A percentile compares a stretch with the other conserved stretches of the same genome.
Evolutionary conservation across 352 stramenopile genomes (phyloP).

Genomic region (Salisapilia sapeloensis): DNA sequence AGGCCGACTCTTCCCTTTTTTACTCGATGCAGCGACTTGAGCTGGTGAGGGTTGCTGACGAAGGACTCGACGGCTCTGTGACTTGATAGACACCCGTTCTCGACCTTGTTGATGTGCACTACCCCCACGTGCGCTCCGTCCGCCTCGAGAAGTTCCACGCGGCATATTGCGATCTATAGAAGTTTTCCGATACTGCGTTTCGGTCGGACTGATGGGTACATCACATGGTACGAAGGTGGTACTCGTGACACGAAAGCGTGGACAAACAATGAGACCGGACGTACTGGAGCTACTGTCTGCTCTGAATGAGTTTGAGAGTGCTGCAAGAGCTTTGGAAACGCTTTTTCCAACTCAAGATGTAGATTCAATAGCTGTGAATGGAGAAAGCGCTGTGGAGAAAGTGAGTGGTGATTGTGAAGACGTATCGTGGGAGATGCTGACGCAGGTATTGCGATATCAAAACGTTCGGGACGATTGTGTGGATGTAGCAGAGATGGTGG

Average conservation of each 20-base stretch:
- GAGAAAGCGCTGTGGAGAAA: conserved; percentile 3
- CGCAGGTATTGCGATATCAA: conserved; percentile 34
- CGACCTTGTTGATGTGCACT: conserved; percentile 1
- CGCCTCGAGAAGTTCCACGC: too few species aligned
- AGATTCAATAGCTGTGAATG: conserved; percentile 3
- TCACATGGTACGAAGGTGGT: conserved; percentile 2
- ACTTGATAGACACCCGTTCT: conserved; percentile 27
- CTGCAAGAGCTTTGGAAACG: conserved; percentile 15
- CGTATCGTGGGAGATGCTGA: too few species aligned
- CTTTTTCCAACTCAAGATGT: conserved; percentile 20
- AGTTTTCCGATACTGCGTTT: conserved; percentile 1
- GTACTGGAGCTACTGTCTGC: conserved; percentile 21
- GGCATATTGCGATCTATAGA: conserved; percentile 28
- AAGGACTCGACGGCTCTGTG: conserved; percentile 45
- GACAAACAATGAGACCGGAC: conserved; percentile 6
- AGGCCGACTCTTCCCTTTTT: conserved; percentile 5
- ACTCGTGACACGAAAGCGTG: conserved; percentile 3
- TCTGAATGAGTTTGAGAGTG: conserved; percentile 44
- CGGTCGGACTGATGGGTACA: background rate
- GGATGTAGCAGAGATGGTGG: conserved; percentile 13
- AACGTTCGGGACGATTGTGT: conserved; percentile 6
- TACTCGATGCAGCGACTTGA: conserved; percentile 7
- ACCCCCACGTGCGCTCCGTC: too few species aligned
- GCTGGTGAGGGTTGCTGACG: conserved; percentile 12
- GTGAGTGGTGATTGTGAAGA: too few species aligned